These are phyloP conservation scores for Ascochyta lentis DNA, from an alignment of 2,329 filamentous ascomycete species.

Conservation along the genomic window DNA sequence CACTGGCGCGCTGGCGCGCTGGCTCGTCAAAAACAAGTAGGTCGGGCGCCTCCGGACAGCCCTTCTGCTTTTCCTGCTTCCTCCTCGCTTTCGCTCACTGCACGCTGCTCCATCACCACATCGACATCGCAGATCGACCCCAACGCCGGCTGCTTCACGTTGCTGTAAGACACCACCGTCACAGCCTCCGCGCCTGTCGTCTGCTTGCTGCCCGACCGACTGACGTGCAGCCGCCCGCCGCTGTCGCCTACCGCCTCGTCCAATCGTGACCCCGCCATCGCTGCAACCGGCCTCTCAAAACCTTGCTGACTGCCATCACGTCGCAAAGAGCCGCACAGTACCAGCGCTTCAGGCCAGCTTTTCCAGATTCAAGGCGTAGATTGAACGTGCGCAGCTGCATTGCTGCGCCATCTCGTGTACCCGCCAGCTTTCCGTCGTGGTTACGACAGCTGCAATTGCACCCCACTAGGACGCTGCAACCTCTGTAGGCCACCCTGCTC, in stretches of 20 bases:
- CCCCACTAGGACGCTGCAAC: constrained; percentile 26
- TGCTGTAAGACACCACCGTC: constrained; percentile 23
- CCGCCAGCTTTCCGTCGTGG: constrained; percentile 32
- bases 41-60: constrained; percentile 33
- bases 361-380: neutral
- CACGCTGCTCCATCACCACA: constrained; percentile 13
- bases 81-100: constrained; percentile 17
- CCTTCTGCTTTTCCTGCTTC: constrained; percentile 19
- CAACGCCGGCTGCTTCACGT: constrained; percentile 15
- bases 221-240: constrained; percentile 42
- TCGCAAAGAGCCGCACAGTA: constrained; percentile 40
- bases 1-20: constrained; percentile 17
- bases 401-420: constrained; percentile 26
- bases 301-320: constrained; percentile 30
- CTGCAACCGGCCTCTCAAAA: constrained; percentile 27
- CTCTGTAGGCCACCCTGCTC: constrained; percentile 24
- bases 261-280: constrained; percentile 36
- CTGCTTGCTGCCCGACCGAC: constrained; percentile 41
- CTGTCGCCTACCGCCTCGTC: constrained; percentile 26
- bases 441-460: constrained; percentile 21
- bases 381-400: constrained; percentile 22
- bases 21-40: constrained; percentile 31
- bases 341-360: constrained; percentile 17
- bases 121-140: constrained; percentile 4
- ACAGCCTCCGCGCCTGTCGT: constrained; percentile 22